A percentile compares a stretch with the other conserved stretches of the same genome.
phyloP scores from a whole-genome alignment of 169 alveolate genomes.

The Plasmodium inui region DNA sequence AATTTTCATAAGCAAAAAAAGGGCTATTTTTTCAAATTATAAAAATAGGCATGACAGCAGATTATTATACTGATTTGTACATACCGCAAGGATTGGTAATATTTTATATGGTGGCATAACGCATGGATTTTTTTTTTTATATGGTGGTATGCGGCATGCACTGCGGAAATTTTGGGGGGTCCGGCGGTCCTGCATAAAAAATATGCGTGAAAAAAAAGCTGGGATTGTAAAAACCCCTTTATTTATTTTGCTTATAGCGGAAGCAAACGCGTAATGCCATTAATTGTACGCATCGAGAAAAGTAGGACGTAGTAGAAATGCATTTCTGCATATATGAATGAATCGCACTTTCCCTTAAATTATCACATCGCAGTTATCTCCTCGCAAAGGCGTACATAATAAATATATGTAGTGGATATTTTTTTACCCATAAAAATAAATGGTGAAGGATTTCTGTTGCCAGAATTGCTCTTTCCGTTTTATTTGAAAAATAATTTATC shows the following conservation, averaged over 20 bases:
- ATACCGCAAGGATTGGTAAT: not conserved
- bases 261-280: not conserved
- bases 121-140: not conserved
- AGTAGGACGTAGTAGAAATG: not conserved
- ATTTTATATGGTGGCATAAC: not conserved
- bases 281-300: not conserved
- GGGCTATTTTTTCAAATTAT: not conserved
- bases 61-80: not conserved
- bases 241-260: not conserved
- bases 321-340: not conserved
- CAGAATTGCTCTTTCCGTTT: not conserved
- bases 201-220: not conserved
- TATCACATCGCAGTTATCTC: not conserved
- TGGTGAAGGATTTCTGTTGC: not conserved
- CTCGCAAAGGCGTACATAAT: not conserved
- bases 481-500: not conserved
- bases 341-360: not conserved
- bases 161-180: not conserved
- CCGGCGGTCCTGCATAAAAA: not conserved
- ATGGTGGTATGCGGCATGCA: not conserved
- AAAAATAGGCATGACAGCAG: not conserved
- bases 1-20: not conserved
- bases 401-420: not conserved
- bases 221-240: not conserved
- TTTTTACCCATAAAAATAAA: not conserved